phyloP scores from a whole-genome alignment of 1,284 basidiomycete species.

The Apiotrichum mycotoxinovorans region DNA sequence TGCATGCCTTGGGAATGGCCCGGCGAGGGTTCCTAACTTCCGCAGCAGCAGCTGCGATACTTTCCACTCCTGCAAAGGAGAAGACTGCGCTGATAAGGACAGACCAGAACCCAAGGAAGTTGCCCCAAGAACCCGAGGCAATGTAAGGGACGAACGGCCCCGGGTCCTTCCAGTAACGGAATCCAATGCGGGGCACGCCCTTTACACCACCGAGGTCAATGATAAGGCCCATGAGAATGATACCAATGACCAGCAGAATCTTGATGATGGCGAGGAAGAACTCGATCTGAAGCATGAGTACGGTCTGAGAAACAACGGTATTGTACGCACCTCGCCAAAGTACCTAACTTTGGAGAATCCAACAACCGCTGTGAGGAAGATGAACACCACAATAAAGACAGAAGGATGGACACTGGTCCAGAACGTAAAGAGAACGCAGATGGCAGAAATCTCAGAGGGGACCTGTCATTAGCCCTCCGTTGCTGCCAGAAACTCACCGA shows the following conservation, averaged over 20 bases:
- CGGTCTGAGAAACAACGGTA: neutral
- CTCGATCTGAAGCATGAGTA: conserved; percentile 48
- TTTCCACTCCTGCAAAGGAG: conserved; percentile 25
- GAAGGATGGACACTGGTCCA: conserved; percentile 22
- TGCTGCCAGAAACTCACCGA: conserved; percentile 12
- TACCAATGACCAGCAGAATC: conserved; percentile 61
- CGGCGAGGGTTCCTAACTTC: conserved; percentile 36
- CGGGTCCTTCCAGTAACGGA: conserved; percentile 65
- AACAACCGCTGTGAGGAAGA: conserved; percentile 13
- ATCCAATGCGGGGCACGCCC: conserved; percentile 50
- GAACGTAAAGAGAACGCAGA: conserved; percentile 26
- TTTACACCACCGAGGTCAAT: conserved; percentile 53
- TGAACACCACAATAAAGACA: conserved; percentile 24
- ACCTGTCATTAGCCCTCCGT: conserved; percentile 3
- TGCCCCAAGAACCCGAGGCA: conserved; percentile 17
- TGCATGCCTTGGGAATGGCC: conserved; percentile 26
- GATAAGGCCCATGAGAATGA: conserved; percentile 60
- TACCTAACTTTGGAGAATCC: conserved; percentile 21
- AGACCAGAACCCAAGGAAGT: conserved; percentile 27
- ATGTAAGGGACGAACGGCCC: conserved; percentile 52
- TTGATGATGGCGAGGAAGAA: conserved; percentile 70
- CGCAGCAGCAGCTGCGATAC: conserved; percentile 34
- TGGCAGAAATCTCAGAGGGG: conserved; percentile 26
- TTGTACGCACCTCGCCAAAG: conserved; percentile 20
- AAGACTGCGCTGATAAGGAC: conserved; percentile 32